Conservation (phyloP, 2,329 filamentous ascomycete genomes). For the Fusarium hainanense region DNA sequence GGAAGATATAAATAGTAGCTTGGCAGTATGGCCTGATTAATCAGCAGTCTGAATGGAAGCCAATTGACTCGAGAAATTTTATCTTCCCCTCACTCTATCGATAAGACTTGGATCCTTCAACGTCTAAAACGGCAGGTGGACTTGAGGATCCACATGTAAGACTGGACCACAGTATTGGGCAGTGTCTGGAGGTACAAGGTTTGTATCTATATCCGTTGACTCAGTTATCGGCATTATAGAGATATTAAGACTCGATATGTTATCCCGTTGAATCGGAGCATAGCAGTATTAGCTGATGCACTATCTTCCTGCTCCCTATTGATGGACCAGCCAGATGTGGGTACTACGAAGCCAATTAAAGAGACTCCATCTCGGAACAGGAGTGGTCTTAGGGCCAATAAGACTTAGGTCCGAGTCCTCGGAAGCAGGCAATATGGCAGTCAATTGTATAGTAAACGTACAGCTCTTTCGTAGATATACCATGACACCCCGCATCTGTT, state of each 20-base stretch:
- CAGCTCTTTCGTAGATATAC: neutral
- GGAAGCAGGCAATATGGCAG: neutral
- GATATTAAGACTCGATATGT: neutral
- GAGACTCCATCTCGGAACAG: neutral
- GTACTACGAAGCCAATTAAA: accelerated
- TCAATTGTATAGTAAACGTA: too few relatives aligned
- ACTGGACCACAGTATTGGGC: neutral
- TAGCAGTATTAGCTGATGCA: too few relatives aligned
- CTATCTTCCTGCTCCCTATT: too few relatives aligned
- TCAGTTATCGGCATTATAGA: accelerated
- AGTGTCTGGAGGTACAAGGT: neutral
- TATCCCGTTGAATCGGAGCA: neutral
- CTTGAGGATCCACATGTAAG: neutral
- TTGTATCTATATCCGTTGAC: neutral
- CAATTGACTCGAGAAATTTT: accelerated
- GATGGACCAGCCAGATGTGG: neutral
- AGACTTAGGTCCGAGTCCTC: neutral
- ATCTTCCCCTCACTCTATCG: slow-evolving; percentile 4
- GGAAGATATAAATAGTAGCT: slow-evolving; percentile 1
- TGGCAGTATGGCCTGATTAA: neutral
- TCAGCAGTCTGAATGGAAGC: neutral
- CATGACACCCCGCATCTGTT: neutral
- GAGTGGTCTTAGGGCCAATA: neutral
- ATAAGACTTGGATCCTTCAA: neutral
- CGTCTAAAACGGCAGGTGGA: slow-evolving; percentile 5